These are phyloP conservation scores for Cardamine chenopodiifolia DNA, from an alignment of 345 rosid genomes.

Conservation along the genomic window DNA sequence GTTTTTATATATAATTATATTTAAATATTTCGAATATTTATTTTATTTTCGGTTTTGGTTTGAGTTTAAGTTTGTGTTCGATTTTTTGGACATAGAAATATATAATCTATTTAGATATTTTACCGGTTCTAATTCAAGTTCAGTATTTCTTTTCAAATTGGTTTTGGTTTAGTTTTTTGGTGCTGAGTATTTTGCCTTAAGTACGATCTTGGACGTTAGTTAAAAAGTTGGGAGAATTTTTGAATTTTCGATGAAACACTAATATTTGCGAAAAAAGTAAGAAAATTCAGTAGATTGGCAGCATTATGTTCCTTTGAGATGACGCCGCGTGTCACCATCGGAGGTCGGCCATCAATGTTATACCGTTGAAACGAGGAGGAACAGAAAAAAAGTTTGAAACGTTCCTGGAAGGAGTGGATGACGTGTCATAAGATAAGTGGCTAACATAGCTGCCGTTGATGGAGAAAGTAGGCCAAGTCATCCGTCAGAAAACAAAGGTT, in stretches of 20 bases:
- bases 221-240: conserved; percentile 12
- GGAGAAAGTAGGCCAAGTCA: conserved; percentile 40
- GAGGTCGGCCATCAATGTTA: conserved; percentile 19
- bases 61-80: too few species aligned
- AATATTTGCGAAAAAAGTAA: not conserved
- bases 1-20: too few species aligned
- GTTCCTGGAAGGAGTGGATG: conserved; percentile 20
- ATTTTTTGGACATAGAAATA: too few species aligned
- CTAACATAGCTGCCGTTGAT: conserved; percentile 33
- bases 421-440: conserved; percentile 34
- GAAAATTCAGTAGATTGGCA: not conserved
- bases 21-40: too few species aligned
- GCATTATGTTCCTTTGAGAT: conserved; percentile 2
- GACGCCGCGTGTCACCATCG: conserved; percentile 13
- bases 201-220: not conserved
- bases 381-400: conserved; percentile 40
- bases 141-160: too few species aligned
- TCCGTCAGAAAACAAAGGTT: not conserved
- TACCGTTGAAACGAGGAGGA: conserved; percentile 26
- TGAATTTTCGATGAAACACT: not conserved
- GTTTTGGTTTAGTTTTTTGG: too few species aligned
- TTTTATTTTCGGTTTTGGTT: too few species aligned
- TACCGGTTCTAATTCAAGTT: too few species aligned
- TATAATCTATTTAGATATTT: too few species aligned
- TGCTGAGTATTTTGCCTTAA: too few species aligned